A percentile compares a stretch with the other conserved stretches of the same genome.
phyloP scores from a whole-genome alignment of 2,329 filamentous ascomycete genomes.

The Akanthomyces uredinophilus region DNA sequence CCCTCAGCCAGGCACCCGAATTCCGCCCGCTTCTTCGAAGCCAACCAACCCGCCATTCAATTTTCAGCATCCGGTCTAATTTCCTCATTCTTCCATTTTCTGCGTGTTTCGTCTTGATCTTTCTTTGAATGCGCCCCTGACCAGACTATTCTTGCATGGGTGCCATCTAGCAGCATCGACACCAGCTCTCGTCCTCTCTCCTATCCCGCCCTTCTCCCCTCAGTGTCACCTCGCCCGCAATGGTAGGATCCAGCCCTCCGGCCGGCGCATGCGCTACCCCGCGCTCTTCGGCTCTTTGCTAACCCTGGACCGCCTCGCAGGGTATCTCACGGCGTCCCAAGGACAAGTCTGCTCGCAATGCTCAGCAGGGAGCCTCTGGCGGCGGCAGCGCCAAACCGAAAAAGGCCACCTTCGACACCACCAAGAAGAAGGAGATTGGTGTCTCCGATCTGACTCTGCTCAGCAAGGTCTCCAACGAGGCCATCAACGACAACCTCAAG shows the following conservation, averaged over 20 bases:
- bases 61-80: slow-evolving; percentile 3
- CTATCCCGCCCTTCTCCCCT: not conserved
- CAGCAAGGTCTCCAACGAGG: slow-evolving; percentile 98
- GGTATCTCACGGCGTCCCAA: slow-evolving; percentile 38
- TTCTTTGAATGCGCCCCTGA: slow-evolving; percentile 2
- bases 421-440: slow-evolving; percentile 98
- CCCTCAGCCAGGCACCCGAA: slow-evolving; percentile 12
- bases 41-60: slow-evolving; percentile 7
- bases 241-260: slow-evolving; percentile 9
- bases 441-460: slow-evolving; percentile 96
- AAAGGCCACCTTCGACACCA: slow-evolving; percentile 92
- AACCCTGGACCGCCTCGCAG: slow-evolving; percentile 19
- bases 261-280: slow-evolving; percentile 1
- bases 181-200: not conserved
- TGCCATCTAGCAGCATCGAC: not conserved
- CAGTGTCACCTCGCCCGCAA: slow-evolving; percentile 8
- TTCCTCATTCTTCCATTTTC: not conserved
- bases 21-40: slow-evolving; percentile 8
- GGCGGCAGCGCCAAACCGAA: slow-evolving; percentile 63
- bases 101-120: not conserved
- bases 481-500: slow-evolving; percentile 98
- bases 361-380: slow-evolving; percentile 35
- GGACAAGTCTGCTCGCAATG: slow-evolving; percentile 34
- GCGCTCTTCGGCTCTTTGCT: not conserved
- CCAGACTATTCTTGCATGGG: slow-evolving; percentile 5